Base-by-base conservation (phyloP, 352 stramenopile species). In the Pilasporangium apinafurcum region DNA sequence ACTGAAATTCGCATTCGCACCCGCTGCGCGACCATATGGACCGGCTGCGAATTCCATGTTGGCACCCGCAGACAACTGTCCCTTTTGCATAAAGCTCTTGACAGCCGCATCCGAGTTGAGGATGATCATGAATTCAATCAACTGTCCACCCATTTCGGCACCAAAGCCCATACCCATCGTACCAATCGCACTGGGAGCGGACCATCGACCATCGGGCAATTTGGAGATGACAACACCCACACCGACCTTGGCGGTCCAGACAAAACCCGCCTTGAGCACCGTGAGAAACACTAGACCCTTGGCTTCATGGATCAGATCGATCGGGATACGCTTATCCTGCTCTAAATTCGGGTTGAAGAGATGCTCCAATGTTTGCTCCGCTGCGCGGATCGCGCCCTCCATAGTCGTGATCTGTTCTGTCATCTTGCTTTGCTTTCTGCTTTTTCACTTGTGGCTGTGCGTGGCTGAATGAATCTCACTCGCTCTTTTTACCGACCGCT, bases 151-250 rank as follows among this genome's bases (percentile, higher is more conserved):
- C 32, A 84, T 53, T 59, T 94, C 77, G 29, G 74, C 67, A 30
- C 82, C 82, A 55, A 86, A 79, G 49, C 83, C 87, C 68, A 97
- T 89, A 35, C 92, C 92, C 20, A 79, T 74, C 22, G 93, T 91
- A 35, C 84, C 93, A 53, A 99, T 97, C 6, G 94, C 93, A 18
- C 83, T 97, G 13, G 95, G 95, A 13, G 95, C 92, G 33, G 86
- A 98, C 95, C 95, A 98, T 35, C 85, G 89, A 10, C 94, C 93
- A 61, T 98, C 91, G 3, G 80, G 78, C 8, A 98, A 75, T 50
- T 96, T 92, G 13, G 92, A 80, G 54, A 99, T 80, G 13, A 99
- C 86, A 37, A 99, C 78, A 32, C 95, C 95, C 39, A 79, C 89
- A 56, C 82, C 82, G 22, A 93, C 59, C 50, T 86, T 87, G 45